Evolutionary conservation across 1,284 basidiomycete genomes (phyloP).

Genomic region (Apiotrichum gracile): DNA sequence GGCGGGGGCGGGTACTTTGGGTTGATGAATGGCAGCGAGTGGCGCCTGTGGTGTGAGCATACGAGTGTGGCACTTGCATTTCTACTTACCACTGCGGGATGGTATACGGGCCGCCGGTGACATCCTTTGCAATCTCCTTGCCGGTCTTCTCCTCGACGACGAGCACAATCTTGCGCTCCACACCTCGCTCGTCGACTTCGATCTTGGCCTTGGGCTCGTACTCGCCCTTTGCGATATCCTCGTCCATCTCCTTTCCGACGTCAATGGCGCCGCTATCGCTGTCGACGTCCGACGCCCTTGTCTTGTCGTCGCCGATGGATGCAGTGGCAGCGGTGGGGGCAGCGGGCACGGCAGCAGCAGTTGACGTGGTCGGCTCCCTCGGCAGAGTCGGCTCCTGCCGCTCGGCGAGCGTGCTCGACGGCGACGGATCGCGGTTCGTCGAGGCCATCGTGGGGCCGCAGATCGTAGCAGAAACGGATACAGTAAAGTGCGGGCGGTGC

Average conservation of each 20-base stretch:
- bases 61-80: not conserved
- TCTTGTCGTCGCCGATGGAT: not conserved
- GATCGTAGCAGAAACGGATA: too few species aligned
- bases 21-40: slow-evolving; percentile 44
- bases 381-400: not conserved
- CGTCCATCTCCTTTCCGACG: not conserved
- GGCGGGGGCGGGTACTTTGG: slow-evolving; percentile 49
- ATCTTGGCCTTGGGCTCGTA: slow-evolving; percentile 15
- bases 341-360: not conserved
- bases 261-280: not conserved
- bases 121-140: slow-evolving; percentile 32
- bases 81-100: slow-evolving; percentile 39
- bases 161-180: slow-evolving; percentile 36
- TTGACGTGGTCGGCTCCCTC: not conserved
- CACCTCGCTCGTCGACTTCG: slow-evolving; percentile 21
- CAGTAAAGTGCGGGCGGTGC: too few species aligned
- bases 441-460: not conserved
- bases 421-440: slow-evolving; percentile 2
- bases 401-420: slow-evolving; percentile 4
- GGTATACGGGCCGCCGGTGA: slow-evolving; percentile 39
- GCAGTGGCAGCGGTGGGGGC: not conserved
- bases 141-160: slow-evolving; percentile 39
- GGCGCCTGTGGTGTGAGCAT: slow-evolving; percentile 29
- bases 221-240: slow-evolving; percentile 1
- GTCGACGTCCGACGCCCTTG: not conserved